These are phyloP conservation scores for Tilletia setariae DNA, from an alignment of 1,284 basidiomycete genomes.

Conservation along the genomic window DNA sequence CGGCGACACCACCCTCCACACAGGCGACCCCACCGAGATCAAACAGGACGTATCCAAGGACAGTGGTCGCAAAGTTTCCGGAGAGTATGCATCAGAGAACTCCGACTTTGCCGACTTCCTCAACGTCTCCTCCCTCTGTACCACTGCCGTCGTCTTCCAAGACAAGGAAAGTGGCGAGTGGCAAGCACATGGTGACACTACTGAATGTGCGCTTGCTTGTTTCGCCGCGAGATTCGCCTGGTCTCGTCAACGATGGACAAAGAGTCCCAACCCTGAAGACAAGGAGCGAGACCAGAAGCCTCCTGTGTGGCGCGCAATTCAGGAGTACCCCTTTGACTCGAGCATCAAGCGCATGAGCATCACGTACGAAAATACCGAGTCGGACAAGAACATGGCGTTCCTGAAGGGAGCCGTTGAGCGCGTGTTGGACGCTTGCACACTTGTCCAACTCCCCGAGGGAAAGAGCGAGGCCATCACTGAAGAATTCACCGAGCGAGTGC, in stretches of 20 bases:
- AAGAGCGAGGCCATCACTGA: slow-evolving; percentile 51
- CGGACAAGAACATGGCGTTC: slow-evolving; percentile 31
- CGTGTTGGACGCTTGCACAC: slow-evolving; percentile 61
- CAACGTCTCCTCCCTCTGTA: slow-evolving; percentile 52
- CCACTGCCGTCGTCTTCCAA: slow-evolving; percentile 51
- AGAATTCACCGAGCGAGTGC: slow-evolving; percentile 4
- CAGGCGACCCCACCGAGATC: slow-evolving; percentile 36
- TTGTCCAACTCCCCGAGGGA: slow-evolving; percentile 34
- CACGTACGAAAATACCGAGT: slow-evolving; percentile 54
- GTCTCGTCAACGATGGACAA: slow-evolving; percentile 37
- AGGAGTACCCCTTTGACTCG: slow-evolving; percentile 60
- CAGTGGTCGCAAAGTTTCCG: slow-evolving; percentile 20
- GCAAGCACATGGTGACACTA: slow-evolving; percentile 69
- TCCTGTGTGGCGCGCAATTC: slow-evolving; percentile 42
- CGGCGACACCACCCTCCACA: slow-evolving; percentile 56
- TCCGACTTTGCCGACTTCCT: slow-evolving; percentile 38
- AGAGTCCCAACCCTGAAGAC: slow-evolving; percentile 23
- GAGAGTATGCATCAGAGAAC: slow-evolving; percentile 43
- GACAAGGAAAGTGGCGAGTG: slow-evolving; percentile 56
- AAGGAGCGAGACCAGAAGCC: slow-evolving; percentile 25
- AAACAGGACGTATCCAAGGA: slow-evolving; percentile 24
- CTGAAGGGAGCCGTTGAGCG: slow-evolving; percentile 69
- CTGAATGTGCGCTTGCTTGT: slow-evolving; percentile 65
- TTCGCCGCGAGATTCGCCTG: slow-evolving; percentile 60
- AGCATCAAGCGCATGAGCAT: slow-evolving; percentile 66